Base-by-base conservation (phyloP, 2,329 filamentous ascomycete species). In the Trichoderma oligosporum region DNA sequence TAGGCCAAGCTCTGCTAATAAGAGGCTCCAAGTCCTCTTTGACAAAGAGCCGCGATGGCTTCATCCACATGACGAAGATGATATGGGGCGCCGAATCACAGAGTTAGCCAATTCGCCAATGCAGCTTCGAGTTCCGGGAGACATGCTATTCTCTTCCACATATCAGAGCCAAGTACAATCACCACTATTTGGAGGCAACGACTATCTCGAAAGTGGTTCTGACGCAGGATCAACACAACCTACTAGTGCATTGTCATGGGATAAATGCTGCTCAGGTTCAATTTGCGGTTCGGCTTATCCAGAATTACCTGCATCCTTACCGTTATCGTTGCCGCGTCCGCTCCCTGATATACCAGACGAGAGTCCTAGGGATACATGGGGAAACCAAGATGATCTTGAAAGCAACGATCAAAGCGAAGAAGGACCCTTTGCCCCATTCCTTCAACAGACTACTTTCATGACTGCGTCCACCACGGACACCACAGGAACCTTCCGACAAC, bases 41-140 rank as follows among this genome's bases (percentile, higher is more conserved):
- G 81, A 82, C 61, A 82, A 84, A 60, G 79, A 85, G 35, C 79
- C 81, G 27, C 75, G 82, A 65, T 83, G 81, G 75, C 72, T 84
- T 48, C 77, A 80, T 18, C 81, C 82, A 1, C 76, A 75, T 59
- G 75, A 72, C 33, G 71, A 76, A 9, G 72, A 74, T 16, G 81
- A 84, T 51, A 81, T 82, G 76, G 70, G 71, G 42, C 73, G 75
- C 29, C 79, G 80, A 25, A 73, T 83, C 48, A 69, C 68, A n/a
- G 71, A 75, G 59, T 69, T 80, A 4, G 67, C 71, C 16, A 68
- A 69, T 16, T 77, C 77, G 22, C 70, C 73, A 4, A 70, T 67
- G 6, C 68, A 75, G 24, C 22, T 62, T 4, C 9, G 14, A 4
- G 42, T 35, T 5, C 39, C 52, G 8, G 20, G 20, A 14, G 52